These are phyloP conservation scores for Vitis hybrid DNA, from an alignment of 177 flowering plant species.

Conservation along the genomic window DNA sequence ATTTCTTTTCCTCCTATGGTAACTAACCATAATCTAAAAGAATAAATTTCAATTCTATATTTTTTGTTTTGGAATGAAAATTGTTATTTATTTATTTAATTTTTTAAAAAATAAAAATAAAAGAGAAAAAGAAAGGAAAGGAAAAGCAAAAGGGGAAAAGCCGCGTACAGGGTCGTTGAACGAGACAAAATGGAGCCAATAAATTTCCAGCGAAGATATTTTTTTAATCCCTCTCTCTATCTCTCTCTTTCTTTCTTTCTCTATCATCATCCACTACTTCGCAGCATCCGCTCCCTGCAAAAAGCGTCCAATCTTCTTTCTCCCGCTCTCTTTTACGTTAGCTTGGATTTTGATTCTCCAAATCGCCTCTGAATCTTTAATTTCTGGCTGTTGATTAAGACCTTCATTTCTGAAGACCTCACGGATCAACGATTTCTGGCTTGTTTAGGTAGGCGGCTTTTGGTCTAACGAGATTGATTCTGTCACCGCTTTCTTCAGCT, in stretches of 20 bases:
- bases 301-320: background rate
- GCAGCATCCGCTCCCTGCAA: conserved; percentile 1
- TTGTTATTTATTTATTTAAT: no score
- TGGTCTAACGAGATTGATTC: background rate
- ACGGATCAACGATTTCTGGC: background rate
- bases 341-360: background rate
- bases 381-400: background rate
- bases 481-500: background rate
- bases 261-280: background rate
- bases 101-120: no score
- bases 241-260: background rate
- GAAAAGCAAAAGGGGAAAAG: background rate
- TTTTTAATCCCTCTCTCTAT: background rate
- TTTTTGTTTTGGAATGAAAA: no score
- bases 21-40: no score
- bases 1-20: no score
- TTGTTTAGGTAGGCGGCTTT: background rate
- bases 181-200: conserved; percentile 9
- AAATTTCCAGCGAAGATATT: conserved; percentile 3
- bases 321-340: background rate
- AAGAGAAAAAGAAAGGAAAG: no score
- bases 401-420: no score
- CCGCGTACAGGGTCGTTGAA: conserved; percentile 5
- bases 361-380: background rate
- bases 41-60: no score